Evolutionary conservation across 169 alveolate genomes (phyloP).

Genomic region (Cryptosporidium muris): DNA sequence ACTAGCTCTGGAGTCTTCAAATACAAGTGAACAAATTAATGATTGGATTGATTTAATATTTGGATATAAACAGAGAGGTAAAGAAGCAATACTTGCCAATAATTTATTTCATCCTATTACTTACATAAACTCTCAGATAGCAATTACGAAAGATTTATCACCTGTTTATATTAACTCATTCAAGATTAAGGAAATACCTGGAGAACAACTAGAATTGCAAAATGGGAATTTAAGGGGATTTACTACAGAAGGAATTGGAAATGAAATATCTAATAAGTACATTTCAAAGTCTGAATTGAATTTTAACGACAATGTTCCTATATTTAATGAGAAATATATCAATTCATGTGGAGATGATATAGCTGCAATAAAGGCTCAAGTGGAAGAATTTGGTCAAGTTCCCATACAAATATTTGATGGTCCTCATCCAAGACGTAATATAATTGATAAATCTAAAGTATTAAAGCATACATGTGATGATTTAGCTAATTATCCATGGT

Average conservation of each 20-base stretch:
- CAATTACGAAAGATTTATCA: slow-evolving; percentile 60
- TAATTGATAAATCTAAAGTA: slow-evolving; percentile 6
- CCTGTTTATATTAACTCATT: neutral
- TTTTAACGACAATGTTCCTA: slow-evolving; percentile 74
- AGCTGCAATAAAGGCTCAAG: slow-evolving; percentile 84
- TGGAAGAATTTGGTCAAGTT: slow-evolving; percentile 89
- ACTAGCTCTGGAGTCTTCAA: slow-evolving; percentile 93
- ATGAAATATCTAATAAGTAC: slow-evolving; percentile 64
- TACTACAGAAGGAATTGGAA: neutral
- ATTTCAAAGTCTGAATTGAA: neutral
- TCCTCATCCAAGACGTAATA: slow-evolving; percentile 81
- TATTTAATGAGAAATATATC: neutral
- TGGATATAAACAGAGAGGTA: slow-evolving; percentile 93
- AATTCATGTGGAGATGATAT: slow-evolving; percentile 73
- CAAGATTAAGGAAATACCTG: neutral
- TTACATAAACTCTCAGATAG: slow-evolving; percentile 77
- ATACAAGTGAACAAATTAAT: slow-evolving; percentile 89
- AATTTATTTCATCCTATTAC: slow-evolving; percentile 90
- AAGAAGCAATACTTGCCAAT: slow-evolving; percentile 79
- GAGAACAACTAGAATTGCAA: slow-evolving; percentile 68
- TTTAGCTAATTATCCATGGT: slow-evolving; percentile 56
- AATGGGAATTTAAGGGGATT: slow-evolving; percentile 26
- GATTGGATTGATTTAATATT: slow-evolving; percentile 97
- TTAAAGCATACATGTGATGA: slow-evolving; percentile 1
- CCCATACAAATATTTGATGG: slow-evolving; percentile 85